Base-by-base conservation (phyloP, 257 asterid genomes). In the Przewalskia tangutica region DNA sequence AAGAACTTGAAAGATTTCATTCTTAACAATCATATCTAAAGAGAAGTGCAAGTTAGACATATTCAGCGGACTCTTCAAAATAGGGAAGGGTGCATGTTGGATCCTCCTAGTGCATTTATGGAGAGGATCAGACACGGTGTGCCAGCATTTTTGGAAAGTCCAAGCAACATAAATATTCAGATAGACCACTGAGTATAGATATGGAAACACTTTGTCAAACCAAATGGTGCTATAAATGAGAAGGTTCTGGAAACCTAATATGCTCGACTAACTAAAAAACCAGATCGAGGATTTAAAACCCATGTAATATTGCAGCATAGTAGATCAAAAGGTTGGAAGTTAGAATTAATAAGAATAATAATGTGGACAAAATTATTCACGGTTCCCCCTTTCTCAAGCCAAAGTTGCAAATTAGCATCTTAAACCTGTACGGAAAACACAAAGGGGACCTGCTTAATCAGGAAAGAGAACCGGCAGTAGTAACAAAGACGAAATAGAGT, bases 361-460 rank as follows among this genome's bases (percentile, higher is more conserved):
- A 77, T 65, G 87, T 79, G 66, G 80, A 84, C 36, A 87, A 82
- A 86, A 86, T 89, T 87, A 86, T 89, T 86, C 90, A 51, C 87
- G 87, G 83, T 83, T 83, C 89, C 86, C 82, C 60, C 83, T 70
- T 73, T 80, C 82, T 85, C 90, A 84, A 71, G 90, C 91, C 87
- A 87, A 83, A 84, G 86, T 83, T 89, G 87, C 85, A 79, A 56
- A 81, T 23, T 87, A 87, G 85, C 88, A 82, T 88, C 89, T 86
- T 89, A 87, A 87, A 90, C 91, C 87, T 87, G 90, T 89, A 88
- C 89, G 77, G 76, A 86, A 84, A 89, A 88, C 27, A 23, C 27
- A 23, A 23, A 23, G 27, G 27, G 27, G 27, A 23, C 27, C 62
- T 85, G 77, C 55, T 64, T 32, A 79, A 86, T 90, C 89, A 89